Base-by-base conservation (phyloP, 176 grass and related monocot genomes). In the Eragrostis nindensis region DNA sequence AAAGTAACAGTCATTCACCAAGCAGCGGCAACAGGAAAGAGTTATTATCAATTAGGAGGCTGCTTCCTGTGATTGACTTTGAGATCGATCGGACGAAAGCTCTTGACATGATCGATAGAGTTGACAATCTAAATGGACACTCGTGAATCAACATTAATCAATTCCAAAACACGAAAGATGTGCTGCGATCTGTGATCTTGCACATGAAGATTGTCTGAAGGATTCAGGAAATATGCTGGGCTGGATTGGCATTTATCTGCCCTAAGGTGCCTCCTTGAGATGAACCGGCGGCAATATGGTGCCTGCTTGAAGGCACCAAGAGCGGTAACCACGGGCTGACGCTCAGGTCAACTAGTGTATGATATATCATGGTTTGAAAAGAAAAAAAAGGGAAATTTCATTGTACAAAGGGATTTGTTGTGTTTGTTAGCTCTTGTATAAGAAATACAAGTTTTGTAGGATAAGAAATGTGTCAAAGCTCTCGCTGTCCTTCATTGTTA, bases 1-100 rank as follows among this genome's bases (percentile, higher is more conserved):
- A 98, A 87, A 98, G 96, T 77, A 95, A 88, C 53, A 98, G 90
- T 62, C 96, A 95, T 75, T 95, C 96, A 24, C 96, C 90, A n/a
- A 93, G 90, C 59, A 93, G 90, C 57, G 81, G 75, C 62, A 82
- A 84, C 78, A 92, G 78, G 80, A 94, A 89, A 68, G 92, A 95
- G 22, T 78, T 89, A 5, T 86, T 91, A 46, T 75, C 88, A 10
- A 82, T 86, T 43, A 95, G 92, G 80, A 89, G 96, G 65, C 4
- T 85, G 82, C 86, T 98, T 64, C 96, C 92, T 19, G 81, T 95
- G 61, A 95, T 98, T 26, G 78, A 95, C 80, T 98, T 98, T n/a
- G 77, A 93, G 75, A 78, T 94, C 6, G 86, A 98, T 55, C 87
- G 83, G 83, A 70, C 76, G 59, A 98, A 95, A 81, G 92, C 95